Evolutionary conservation across 164 flowering plant genomes (phyloP), one percentile per base, ranked within the genome.

Genomic region (Taxillus chinensis): DNA sequence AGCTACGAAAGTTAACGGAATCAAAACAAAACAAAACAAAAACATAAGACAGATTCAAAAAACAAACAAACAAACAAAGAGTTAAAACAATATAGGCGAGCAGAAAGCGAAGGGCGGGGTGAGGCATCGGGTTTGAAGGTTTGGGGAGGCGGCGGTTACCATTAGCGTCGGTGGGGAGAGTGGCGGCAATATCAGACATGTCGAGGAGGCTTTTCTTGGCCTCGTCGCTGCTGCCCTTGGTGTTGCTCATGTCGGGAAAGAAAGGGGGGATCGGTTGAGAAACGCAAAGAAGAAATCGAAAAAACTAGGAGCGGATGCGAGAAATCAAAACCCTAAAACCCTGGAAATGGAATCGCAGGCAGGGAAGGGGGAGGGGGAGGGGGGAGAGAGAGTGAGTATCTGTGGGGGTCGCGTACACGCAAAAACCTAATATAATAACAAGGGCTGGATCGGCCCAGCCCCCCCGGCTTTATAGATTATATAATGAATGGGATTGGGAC

Each of bases 171-270:
- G 71, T 73, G 3, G 71, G 77, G 39, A 67, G 66, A 58, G 65
- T 37, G 48, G 79, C 66, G 59, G 59, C 62, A 66, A 84, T 78
- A 67, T 83, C 92, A 48, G 83, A 57, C 77, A 83, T 67, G 71
- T 68, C 65, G 74, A 86, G 72, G 14, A 14, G 4, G 68, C 64
- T 74, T 8, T 73, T 70, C 54, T 71, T 80, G 70, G 71, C 73
- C 13, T 8, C 51, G 51, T 48, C 13, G 13, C 13, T 48, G 51
- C 13, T 0, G 51, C 10, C 10, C 9, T 48, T 11, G 13, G 13
- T 3, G 51, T 27, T 27, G 27, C 27, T 27, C 27, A 27, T 27
- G 27, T 27, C 27, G 27, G 27, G 27, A n/a, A n/a, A n/a, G n/a
- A n/a, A n/a, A 17, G 58, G 7, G 11, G 40, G 4, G 51, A 27